Conservation (phyloP, 2,329 filamentous ascomycete genomes). For the Chalaropsis thielavioides region DNA sequence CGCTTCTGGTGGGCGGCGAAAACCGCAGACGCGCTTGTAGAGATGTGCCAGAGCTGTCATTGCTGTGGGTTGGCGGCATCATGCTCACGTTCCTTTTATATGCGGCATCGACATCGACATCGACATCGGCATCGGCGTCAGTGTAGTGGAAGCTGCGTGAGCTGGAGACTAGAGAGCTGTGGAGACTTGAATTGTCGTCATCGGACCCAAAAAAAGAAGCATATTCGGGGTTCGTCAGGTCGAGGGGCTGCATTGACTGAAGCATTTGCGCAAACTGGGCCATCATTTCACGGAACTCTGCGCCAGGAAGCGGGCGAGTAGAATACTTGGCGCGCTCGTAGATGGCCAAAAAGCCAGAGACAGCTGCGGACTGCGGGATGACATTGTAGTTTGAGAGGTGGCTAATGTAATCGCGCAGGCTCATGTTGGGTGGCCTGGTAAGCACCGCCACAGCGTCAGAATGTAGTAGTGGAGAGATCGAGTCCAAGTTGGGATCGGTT, state of each 20-base stretch:
- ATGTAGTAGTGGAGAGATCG: constrained; percentile 20
- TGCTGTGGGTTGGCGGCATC: constrained; percentile 8
- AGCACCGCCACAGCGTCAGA: constrained; percentile 57
- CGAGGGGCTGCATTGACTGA: constrained; percentile 54
- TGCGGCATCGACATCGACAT: constrained; percentile 5
- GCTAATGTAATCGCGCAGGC: constrained; percentile 62
- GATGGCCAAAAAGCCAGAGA: constrained; percentile 49
- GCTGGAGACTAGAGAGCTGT: neutral
- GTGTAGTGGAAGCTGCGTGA: constrained; percentile 12
- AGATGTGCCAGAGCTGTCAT: neutral
- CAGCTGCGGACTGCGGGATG: constrained; percentile 22
- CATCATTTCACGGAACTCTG: constrained; percentile 67
- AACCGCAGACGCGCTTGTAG: neutral
- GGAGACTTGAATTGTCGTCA: constrained; percentile 8
- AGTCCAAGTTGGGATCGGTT: constrained; percentile 18
- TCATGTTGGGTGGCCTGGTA: constrained; percentile 44
- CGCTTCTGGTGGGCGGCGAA: neutral
- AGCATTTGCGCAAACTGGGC: constrained; percentile 68
- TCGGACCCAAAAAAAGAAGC: neutral
- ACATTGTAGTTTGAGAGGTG: constrained; percentile 56
- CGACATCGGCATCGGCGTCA: constrained; percentile 8
- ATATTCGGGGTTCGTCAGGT: constrained; percentile 28
- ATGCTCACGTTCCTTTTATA: neutral
- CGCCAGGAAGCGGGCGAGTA: constrained; percentile 49
- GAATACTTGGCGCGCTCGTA: constrained; percentile 86